Base-by-base conservation (phyloP, 1,284 basidiomycete genomes). In the Ceratobasidium sp. region DNA sequence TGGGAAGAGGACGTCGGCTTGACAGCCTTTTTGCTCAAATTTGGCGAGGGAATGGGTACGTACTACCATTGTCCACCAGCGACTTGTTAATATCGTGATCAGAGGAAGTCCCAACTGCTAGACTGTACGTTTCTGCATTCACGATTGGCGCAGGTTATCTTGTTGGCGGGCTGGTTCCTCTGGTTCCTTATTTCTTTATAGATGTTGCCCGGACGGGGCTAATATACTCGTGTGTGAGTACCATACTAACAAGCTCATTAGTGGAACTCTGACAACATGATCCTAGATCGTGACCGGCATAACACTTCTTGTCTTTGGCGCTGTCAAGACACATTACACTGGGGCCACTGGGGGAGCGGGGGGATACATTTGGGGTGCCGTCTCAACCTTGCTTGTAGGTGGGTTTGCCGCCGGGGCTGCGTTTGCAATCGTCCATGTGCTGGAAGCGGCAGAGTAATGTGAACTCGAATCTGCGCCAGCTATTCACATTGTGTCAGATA, bases 171-270 rank as follows among this genome's bases (percentile, higher is more conserved):
- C 85, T 95, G 69, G 92, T 97, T 78, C 95, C 94, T 1, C 85
- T 97, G 52, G 76, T 94, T 4, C 96, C 96, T 5, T 98, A 98
- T 83, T 96, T 98, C 83, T 93, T 94, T 83, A 87, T 93, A 77
- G 78, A 84, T 18, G 80, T 76, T 9, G 91, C 89, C n/a, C 62
- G 58, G 12, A 65, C 87, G 36, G 92, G 90, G 1, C 83, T 93
- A 55, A 80, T 92, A 53, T 93, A 88, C 78, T 92, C 90, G 0
- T 92, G 86, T 75, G 67, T 74, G 28, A 62, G 72, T 71, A 3
- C 8, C 36, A 14, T 39, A 14, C 8, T 6, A 39, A 39, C n/a
- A n/a, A n/a, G n/a, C n/a, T n/a, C n/a, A n/a, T n/a, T n/a, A n/a
- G n/a, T n/a, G n/a, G n/a, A n/a, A n/a, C n/a, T n/a, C n/a, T n/a